These are phyloP conservation scores for Fusarium bactridioides DNA, from an alignment of 2,329 filamentous ascomycete genomes.

Conservation along the genomic window DNA sequence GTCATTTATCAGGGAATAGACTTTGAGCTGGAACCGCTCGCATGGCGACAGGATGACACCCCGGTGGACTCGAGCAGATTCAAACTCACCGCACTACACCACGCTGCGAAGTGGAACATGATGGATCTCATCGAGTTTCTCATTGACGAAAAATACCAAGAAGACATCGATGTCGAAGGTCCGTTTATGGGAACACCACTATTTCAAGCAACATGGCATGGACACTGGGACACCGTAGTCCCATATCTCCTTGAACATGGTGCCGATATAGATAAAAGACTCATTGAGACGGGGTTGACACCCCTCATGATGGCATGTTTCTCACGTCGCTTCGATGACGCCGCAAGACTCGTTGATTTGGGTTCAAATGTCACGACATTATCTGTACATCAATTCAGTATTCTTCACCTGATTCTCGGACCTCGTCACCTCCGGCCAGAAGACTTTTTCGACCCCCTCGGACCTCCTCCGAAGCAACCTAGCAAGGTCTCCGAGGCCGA, in stretches of 20 bases:
- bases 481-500: conserved; percentile 35
- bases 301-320: conserved; percentile 42
- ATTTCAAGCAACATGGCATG: conserved; percentile 40
- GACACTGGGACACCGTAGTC: conserved; percentile 38
- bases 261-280: conserved; percentile 36
- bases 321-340: conserved; percentile 40
- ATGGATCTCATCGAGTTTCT: conserved; percentile 32
- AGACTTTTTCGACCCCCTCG: conserved; percentile 30
- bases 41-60: conserved; percentile 36
- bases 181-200: conserved; percentile 41
- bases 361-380: conserved; percentile 36
- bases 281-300: conserved; percentile 40
- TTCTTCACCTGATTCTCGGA: conserved; percentile 40
- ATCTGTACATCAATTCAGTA: conserved; percentile 39
- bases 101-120: conserved; percentile 36
- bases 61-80: conserved; percentile 31
- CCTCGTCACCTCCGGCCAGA: conserved; percentile 34
- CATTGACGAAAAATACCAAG: conserved; percentile 29
- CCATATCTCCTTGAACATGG: conserved; percentile 41
- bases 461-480: not conserved
- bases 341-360: conserved; percentile 37
- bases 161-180: conserved; percentile 33
- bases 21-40: conserved; percentile 33
- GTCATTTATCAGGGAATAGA: conserved; percentile 40
- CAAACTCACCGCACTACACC: conserved; percentile 38